Base-by-base conservation (phyloP, 768 basidiomycete genomes). In the Collybia sordida region DNA sequence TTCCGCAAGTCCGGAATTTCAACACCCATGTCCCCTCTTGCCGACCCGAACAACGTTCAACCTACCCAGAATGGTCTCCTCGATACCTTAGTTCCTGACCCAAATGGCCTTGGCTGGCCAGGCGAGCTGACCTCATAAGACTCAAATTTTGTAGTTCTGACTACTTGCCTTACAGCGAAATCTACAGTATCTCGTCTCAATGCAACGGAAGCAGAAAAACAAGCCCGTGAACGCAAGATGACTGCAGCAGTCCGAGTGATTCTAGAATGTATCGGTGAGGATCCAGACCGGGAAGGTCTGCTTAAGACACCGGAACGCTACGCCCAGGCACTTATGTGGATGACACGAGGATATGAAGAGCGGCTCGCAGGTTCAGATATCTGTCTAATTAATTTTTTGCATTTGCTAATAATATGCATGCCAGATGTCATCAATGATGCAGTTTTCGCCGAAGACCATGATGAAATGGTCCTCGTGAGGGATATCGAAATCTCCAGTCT, bases 271-370 rank as follows among this genome's bases (percentile, higher is more conserved):
- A 95, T 99, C 53, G 97, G 97, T 50, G 97, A 99, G 71, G 97
- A 98, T 72, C 97, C 97, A 4, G 85, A 92, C 66, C 81, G 97
- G 28, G 96, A 98, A 64, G 97, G 97, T 15, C 77, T 99, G 18
- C 72, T 87, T 46, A 83, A 85, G 62, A 99, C 97, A 1, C 97
- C 97, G 21, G 91, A 95, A 58, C 81, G 97, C 34, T 99, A 97
- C 69, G 94, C 95, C 19, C 91, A 98, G 70, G 93, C 97, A 22
- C 75, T 99, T 47, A 82, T 99, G 78, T 98, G 93, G 93, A 97
- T 98, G 95, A 98, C 97, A 27, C 85, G 88, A 64, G 97, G 97
- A 8, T 99, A 99, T 70, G 97, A 98, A 66, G 95, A 98, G 66
- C 83, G 92, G 56, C 72, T 99, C 57, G 83, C 86, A 71, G 92